These are phyloP conservation scores for Lepiota brunneoincarnata DNA, from an alignment of 768 basidiomycete species.

Conservation along the genomic window DNA sequence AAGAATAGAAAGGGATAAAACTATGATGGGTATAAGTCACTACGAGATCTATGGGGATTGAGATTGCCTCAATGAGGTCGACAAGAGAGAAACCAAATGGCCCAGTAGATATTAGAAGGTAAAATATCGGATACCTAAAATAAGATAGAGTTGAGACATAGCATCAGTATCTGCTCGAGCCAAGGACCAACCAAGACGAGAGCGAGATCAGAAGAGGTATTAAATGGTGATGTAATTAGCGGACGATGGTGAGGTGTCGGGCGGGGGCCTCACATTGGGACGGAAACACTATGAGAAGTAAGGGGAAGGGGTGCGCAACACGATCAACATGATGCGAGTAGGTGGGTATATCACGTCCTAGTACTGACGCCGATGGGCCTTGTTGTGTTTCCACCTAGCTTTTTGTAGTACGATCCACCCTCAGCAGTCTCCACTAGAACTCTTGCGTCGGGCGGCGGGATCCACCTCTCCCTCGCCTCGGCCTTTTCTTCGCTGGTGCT, in stretches of 20 bases:
- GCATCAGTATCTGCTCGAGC: constrained; percentile 13
- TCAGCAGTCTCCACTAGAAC: constrained; percentile 17
- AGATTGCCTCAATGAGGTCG: constrained; percentile 16
- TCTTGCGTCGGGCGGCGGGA: constrained; percentile 40
- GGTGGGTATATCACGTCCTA: constrained; percentile 6
- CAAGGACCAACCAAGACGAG: constrained; percentile 13
- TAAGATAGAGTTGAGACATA: constrained; percentile 16
- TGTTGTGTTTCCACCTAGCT: constrained; percentile 10
- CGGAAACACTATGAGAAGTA: not conserved
- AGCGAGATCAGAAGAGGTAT: constrained; percentile 22
- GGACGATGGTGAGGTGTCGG: constrained; percentile 14
- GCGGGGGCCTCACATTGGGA: constrained; percentile 9
- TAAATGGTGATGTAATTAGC: constrained; percentile 31
- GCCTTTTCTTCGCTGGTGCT: constrained; percentile 68
- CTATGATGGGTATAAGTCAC: not conserved
- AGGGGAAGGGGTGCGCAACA: not conserved
- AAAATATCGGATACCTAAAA: constrained; percentile 5
- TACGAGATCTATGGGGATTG: constrained; percentile 12
- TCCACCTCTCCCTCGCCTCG: constrained; percentile 61
- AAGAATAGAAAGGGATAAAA: constrained; percentile 7
- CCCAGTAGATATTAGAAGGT: constrained; percentile 1
- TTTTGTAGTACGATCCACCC: constrained; percentile 16
- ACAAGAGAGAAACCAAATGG: not conserved
- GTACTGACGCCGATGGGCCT: constrained; percentile 5
- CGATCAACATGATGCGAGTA: not conserved